Base-by-base conservation (phyloP, 495 filamentous ascomycete genomes). In the Viridothelium virens region DNA sequence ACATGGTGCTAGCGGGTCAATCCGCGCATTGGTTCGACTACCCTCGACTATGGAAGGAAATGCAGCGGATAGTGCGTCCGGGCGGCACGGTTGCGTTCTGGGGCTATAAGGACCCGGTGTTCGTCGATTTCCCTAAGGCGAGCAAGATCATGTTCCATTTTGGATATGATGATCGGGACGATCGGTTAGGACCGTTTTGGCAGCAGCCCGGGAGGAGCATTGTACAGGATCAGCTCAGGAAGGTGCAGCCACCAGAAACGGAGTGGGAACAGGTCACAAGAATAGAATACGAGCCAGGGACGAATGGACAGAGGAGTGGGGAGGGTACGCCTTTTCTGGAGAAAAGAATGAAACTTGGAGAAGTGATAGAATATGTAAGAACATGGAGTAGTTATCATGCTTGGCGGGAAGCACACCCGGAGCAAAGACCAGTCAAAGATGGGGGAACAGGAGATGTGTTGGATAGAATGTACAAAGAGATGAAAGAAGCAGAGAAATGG, bases 21-120 rank as follows among this genome's bases (percentile, higher is more conserved):
- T 83, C 85, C 16, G 86, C 83, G 68, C 86, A 88, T 70, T 89
- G 85, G 86, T 87, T 89, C 71, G 78, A 86, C 66, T 81, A 81
- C 67, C 44, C 63, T 10, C 74, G 73, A 31, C 76, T 81, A 9
- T 88, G 83, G 80, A 77, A 77, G 4, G 84, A 85, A 64, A 75
- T 89, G 63, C 74, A 74, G 11, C 75, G 82, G 7, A 77, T 85
- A 1, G 68, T 88, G 4, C 77, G 82, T 53, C 73, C 69, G 2
- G 82, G 81, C 31, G 86, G 85, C 25, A 84, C 83, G 4, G 61
- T 88, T 14, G 83, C 84, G 0, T 83, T 83, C 66, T 87, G 84
- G 84, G 84, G 85, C 3, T 88, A 88, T 66, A 84, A 82, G 66
- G 87, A 88, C 68, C 80, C 78, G 68, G 74, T 83, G 39, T 79